Percentiles rank a stretch among this genome's conserved stretches.
These are phyloP conservation scores for Golovinomyces cichoracearum DNA, from an alignment of 2,329 filamentous ascomycete genomes.

Conservation along the genomic window DNA sequence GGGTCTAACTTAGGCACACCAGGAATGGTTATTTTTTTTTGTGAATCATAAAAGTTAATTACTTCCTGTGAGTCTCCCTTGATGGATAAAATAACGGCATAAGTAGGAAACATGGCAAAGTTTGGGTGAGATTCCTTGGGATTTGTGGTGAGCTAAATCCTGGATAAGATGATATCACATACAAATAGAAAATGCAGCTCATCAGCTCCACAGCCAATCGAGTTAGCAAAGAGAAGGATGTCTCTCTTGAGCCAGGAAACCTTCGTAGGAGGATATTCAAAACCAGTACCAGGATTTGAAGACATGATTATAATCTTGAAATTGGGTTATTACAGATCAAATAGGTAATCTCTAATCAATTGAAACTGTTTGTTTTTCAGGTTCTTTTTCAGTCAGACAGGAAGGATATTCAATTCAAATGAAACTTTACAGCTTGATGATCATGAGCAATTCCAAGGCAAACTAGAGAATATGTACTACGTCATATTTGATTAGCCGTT, in stretches of 20 bases:
- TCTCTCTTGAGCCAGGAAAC: slow-evolving; percentile 77
- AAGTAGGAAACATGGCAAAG: slow-evolving; percentile 67
- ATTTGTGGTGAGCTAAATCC: neutral
- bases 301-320: too few relatives aligned
- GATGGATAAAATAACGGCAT: slow-evolving; percentile 23
- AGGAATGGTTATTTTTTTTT: slow-evolving; percentile 28
- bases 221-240: slow-evolving; percentile 67
- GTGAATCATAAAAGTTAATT: slow-evolving; percentile 41
- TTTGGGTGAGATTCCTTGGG: slow-evolving; percentile 62
- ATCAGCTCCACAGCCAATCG: slow-evolving; percentile 56
- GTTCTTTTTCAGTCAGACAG: too few relatives aligned
- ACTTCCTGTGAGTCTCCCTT: slow-evolving; percentile 40
- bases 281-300: slow-evolving; percentile 32
- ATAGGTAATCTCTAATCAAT: too few relatives aligned
- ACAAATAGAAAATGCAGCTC: slow-evolving; percentile 88
- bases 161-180: slow-evolving; percentile 12
- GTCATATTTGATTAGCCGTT: too few relatives aligned
- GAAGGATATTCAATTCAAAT: too few relatives aligned
- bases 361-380: too few relatives aligned
- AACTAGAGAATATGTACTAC: too few relatives aligned
- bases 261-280: slow-evolving; percentile 49
- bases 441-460: too few relatives aligned
- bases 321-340: too few relatives aligned
- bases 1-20: slow-evolving; percentile 40
- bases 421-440: too few relatives aligned